A percentile compares a stretch with the other conserved stretches of the same genome.
Conservation (phyloP, 2,329 filamentous ascomycete genomes). For the Penicillium janthinellum region DNA sequence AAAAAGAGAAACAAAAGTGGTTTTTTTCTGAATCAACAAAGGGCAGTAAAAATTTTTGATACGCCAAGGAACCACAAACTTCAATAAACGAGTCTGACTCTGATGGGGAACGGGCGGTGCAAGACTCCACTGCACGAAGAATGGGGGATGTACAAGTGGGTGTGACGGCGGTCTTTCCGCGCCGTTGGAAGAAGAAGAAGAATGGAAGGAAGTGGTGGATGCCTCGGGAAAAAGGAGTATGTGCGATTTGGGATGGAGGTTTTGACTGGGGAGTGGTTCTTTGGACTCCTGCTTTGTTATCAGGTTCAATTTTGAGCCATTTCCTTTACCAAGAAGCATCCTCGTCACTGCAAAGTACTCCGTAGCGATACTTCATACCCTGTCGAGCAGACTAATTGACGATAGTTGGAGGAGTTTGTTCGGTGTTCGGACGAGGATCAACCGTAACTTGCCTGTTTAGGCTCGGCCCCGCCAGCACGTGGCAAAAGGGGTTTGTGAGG, state of each 20-base stretch:
- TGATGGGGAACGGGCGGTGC: constrained; percentile 9
- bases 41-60: constrained; percentile 15
- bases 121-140: constrained; percentile 13
- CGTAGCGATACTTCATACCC: background rate
- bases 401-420: background rate
- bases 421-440: background rate
- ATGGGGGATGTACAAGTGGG: constrained; percentile 7
- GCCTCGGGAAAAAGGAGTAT: constrained; percentile 7
- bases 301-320: background rate
- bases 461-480: constrained; percentile 14
- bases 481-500: constrained; percentile 9
- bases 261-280: background rate
- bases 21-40: constrained; percentile 6
- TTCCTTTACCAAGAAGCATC: too few species aligned
- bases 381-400: background rate
- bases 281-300: background rate
- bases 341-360: background rate
- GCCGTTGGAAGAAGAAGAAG: constrained; percentile 22
- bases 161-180: constrained; percentile 22
- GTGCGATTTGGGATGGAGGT: constrained; percentile 10
- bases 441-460: constrained; percentile 10
- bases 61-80: constrained; percentile 25
- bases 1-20: constrained; percentile 10
- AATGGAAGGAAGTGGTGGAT: constrained; percentile 13
- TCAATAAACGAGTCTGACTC: constrained; percentile 24